Evolutionary conservation across 257 asterid species (phyloP), one percentile per base, ranked within the genome.

Genomic region (Ilex asprella): DNA sequence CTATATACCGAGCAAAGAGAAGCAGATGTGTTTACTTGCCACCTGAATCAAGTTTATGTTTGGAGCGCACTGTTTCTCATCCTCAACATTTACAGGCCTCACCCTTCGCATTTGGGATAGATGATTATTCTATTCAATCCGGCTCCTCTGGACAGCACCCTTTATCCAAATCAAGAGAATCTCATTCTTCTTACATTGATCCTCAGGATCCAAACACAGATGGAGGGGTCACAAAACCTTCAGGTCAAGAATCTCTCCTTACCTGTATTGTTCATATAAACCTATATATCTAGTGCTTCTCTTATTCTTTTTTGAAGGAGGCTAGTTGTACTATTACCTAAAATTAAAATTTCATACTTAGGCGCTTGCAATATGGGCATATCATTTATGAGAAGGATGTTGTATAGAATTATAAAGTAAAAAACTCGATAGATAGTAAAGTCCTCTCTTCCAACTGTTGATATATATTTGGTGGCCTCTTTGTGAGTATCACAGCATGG

Each of bases 1-100:
- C 67, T 60, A 21, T 15, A 49, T 12, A 65, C 59, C 60, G 67
- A 67, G 71, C 65, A 16, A 80, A 78, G 60, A 66, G 82, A 72
- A 73, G 63, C 68, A 68, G 62, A 41, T 32, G 64, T 49, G 27
- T 57, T 31, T 55, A 62, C 65, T 67, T 72, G 31, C 60, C 66
- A 11, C 27, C 53, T 29, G 63, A 65, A 59, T 75, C 58, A 1
- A 50, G 31, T 47, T 31, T 16, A 46, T 51, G 35, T 51, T 53
- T 31, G 64, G 63, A 65, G 61, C 55, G 56, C 8, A 70, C 67
- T 8, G 69, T 55, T 67, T 47, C 50, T 58, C 16, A 44, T 35
- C 63, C 62, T 49, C 64, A 57, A 55, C 55, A 69, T 15, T 35
- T 14, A 41, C 67, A 31, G 31, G 16, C 43, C 30, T 50, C 32